Base-by-base conservation (phyloP, 2,329 filamentous ascomycete species). In the Fusarium falciforme region DNA sequence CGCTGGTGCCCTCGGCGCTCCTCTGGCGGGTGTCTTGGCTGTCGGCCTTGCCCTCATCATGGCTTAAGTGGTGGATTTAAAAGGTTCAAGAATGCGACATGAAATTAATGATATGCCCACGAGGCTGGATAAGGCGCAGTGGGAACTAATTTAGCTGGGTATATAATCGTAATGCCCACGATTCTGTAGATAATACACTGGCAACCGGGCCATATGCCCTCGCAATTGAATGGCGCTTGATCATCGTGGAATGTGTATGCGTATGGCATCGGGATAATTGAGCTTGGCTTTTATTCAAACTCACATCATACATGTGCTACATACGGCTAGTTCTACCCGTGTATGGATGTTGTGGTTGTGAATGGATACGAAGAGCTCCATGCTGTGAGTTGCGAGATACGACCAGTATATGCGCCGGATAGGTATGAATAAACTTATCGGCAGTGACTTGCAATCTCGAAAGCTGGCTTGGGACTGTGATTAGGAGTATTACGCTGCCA, bases 11-110 rank as follows among this genome's bases (percentile, higher is more conserved):
- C 42, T 76, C 7, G 64, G 70, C 22, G 70, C 68, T 14, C 72
- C 78, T 55, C 61, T 75, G 27, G 42, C 67, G 16, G 68, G 73
- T 25, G 16, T 79, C 6, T 25, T 77, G 25, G 67, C 70, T 11
- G 38, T 75, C 40, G 76, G 71, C 7, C 49, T 74, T 33, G 73
- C 72, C 16, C 38, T 78, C 47, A 62, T 75, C 35, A 63, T 78
- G 73, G 38, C 66, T 29, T 78, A 71, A 57, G 20, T 25, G 29
- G 25, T 38, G 27, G 17, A 5, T 54, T 20, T 44, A 20, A 4
- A n/a, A 61, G n/a, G 61, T 27, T 25, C 33, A n/a, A 49, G 44
- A 58, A 75, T 62, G 68, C 66, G 68, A 64, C 33, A 75, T 58
- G 72, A 75, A 38, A 58, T 64, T 59, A 55, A 75, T 49, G 72